Evolutionary conservation across 305 asterid species (phyloP), one percentile per base, ranked within the genome.

Genomic region (Fraxinus baroniana): DNA sequence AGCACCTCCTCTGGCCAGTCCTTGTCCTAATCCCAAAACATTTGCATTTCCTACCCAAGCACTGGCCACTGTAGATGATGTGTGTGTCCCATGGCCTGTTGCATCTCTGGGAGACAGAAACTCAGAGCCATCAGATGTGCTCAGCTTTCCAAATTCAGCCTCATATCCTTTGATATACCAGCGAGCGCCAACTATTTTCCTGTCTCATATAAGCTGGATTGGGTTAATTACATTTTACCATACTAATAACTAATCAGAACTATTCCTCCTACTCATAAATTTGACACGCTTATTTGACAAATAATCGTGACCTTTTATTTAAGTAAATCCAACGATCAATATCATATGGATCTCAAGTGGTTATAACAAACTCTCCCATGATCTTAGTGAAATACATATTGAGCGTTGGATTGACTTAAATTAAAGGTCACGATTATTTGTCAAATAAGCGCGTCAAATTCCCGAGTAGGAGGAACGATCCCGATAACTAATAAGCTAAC

Each of bases 1-100:
- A 7, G 84, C 85, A 1, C 89, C 87, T 20, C 89, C 89, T 75
- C 86, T 79, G 52, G 89, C 85, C 35, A 49, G 3, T 6, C 86
- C 89, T 44, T 28, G 75, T 1, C 84, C 89, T 46, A 84, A 71
- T 52, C 87, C 87, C 74, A 76, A 30, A 73, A 81, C 84, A 35
- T 57, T 77, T 30, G 79, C 89, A n/a, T 82, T 52, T 39, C 82
- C 18, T 1, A 84, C 78, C 52, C 32, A 55, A 22, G 35, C 78
- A 2, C 86, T 85, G 2, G 85, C 83, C 24, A 85, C 87, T 0
- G 80, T 86, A 18, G 89, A 86, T 78, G 87, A 83, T n/a, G 89
- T 86, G 80, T 86, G 89, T 4, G 87, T 86, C 66, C 89, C 89
- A 76, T 86, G 89, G 9, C 89, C 89, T 55, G 77, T 70, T 52